Conservation (phyloP, 2,329 filamentous ascomycete genomes). For the Nothophoma quercina region DNA sequence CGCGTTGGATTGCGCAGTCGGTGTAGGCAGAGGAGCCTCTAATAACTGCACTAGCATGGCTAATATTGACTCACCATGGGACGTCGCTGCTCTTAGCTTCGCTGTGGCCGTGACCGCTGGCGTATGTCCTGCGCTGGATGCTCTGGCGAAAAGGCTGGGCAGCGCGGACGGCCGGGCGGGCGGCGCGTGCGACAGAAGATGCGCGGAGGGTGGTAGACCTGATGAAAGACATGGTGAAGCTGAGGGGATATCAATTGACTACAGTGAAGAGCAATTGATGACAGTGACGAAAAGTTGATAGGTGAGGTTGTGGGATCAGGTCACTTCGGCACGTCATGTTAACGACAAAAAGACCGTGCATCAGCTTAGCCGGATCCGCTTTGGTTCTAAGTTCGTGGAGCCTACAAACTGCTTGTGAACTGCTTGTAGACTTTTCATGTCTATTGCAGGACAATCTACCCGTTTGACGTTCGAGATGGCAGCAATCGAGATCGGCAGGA, state of each 20-base stretch:
- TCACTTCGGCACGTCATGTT: slow-evolving; percentile 19
- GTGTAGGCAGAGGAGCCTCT: slow-evolving; percentile 49
- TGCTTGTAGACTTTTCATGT: neutral
- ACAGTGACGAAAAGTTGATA: slow-evolving; percentile 14
- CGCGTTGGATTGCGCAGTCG: neutral
- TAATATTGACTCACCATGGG: slow-evolving; percentile 47
- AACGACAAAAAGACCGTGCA: slow-evolving; percentile 16
- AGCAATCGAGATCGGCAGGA: too few relatives aligned
- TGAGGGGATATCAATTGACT: slow-evolving; percentile 45
- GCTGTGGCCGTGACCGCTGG: slow-evolving; percentile 43
- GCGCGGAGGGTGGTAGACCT: slow-evolving; percentile 48
- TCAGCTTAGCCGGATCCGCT: slow-evolving; percentile 16
- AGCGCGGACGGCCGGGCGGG: slow-evolving; percentile 46
- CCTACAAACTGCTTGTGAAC: neutral
- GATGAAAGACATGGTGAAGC: slow-evolving; percentile 52
- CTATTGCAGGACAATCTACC: too few relatives aligned
- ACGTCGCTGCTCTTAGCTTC: slow-evolving; percentile 49
- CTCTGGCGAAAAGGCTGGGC: slow-evolving; percentile 50
- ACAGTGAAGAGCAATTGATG: slow-evolving; percentile 45
- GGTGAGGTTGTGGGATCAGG: slow-evolving; percentile 10
- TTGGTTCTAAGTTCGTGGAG: slow-evolving; percentile 7
- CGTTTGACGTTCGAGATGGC: too few relatives aligned
- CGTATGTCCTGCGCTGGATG: slow-evolving; percentile 50
- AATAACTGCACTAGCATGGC: slow-evolving; percentile 27
- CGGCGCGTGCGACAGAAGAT: slow-evolving; percentile 45